Conservation (phyloP, 2,329 filamentous ascomycete species). For the Trichophyton equinum region DNA sequence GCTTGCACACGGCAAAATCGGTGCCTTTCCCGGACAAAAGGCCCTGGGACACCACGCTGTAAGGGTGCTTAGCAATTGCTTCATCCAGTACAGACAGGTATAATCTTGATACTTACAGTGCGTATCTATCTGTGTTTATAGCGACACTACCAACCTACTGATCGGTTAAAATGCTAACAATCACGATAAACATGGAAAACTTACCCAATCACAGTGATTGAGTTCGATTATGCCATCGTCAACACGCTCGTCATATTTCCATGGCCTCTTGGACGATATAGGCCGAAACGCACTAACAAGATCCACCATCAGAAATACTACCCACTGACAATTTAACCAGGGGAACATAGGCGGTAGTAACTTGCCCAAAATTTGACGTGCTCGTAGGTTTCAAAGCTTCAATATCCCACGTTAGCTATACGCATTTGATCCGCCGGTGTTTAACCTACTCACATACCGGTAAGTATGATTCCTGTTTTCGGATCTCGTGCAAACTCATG, state of each 20-base stretch:
- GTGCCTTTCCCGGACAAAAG: not conserved
- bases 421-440: not conserved
- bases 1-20: constrained; percentile 4
- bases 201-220: constrained; percentile 11
- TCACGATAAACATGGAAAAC: not conserved
- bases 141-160: constrained; percentile 26
- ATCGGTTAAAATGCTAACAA: not conserved
- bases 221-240: not conserved
- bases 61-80: not conserved
- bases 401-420: not conserved
- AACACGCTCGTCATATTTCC: constrained; percentile 6
- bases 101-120: constrained; percentile 5
- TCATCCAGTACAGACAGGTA: not conserved
- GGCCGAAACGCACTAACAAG: constrained; percentile 5
- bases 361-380: constrained; percentile 8
- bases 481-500: constrained; percentile 22
- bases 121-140: constrained; percentile 24
- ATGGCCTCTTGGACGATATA: constrained; percentile 3
- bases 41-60: not conserved
- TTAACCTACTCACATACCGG: constrained; percentile 19
- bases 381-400: constrained; percentile 3
- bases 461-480: constrained; percentile 25
- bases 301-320: not conserved
- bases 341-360: not conserved
- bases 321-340: not conserved